Evolutionary conservation across 495 filamentous ascomycete genomes (phyloP), one percentile per base, ranked within the genome.

Genomic region (Annulohypoxylon maeteangense): DNA sequence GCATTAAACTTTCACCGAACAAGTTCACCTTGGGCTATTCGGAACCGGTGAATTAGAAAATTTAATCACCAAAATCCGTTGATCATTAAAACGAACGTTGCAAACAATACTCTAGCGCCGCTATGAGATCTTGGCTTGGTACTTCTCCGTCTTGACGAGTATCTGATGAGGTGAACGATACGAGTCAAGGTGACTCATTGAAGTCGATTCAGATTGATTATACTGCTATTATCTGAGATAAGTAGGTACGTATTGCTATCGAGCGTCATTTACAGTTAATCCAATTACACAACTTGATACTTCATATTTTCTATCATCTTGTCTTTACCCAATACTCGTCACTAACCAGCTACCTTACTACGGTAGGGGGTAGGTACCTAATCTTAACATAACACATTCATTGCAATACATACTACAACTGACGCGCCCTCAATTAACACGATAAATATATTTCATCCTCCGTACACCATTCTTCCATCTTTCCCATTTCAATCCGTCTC

Each of bases 81-180:
- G 7, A 32, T 32, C 16, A 25, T 14, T 54, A 16, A 10, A 29
- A 20, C 23, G 11, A n/a, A 20, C 34, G n/a, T 1, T 36, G 25
- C 27, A 53, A 1, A 54, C 27, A 54, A 10, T 14, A 40, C 36
- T 40, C 12, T 40, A 40, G 54, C 54, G 31, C 54, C 32, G 54
- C 54, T 57, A 57, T 57, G 32, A 57, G 20, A 25, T 14, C 32
- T 36, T 57, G 54, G 31, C 54, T 57, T 57, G 54, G 54, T 20
- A 40, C 18, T 31, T 57, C 27, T 34, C 32, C 54, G 14, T 40
- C 12, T 32, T 40, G 54, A 57, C 22, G 54, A 57, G 31, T 42
- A 14, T 40, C 34, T 27, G 32, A 57, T 38, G 34, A 57, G 54
- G 54, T 40, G 54, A 57, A 57, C 54, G 36, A 42, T 57, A 57